Evolutionary conservation across 352 stramenopile genomes (phyloP).

Genomic region (Phytophthora colocasiae): DNA sequence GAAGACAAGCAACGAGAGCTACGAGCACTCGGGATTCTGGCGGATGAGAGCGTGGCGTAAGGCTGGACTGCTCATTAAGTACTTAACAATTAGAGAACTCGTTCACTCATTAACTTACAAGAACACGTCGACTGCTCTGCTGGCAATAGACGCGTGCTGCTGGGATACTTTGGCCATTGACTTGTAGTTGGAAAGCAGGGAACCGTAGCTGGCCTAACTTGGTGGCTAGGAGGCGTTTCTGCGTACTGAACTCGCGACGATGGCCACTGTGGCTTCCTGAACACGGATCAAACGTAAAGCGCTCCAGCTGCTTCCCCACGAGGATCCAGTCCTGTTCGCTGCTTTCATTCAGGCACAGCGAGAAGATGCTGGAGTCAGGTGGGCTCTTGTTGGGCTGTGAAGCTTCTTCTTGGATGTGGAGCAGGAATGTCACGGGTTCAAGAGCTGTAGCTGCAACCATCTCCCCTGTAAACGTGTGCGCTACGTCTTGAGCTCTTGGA

Average conservation of each 20-base stretch:
- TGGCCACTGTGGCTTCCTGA: slow-evolving; percentile 12
- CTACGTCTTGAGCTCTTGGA: slow-evolving; percentile 21
- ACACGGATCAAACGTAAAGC: slow-evolving; percentile 37
- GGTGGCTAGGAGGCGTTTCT: slow-evolving; percentile 57
- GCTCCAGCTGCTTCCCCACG: slow-evolving; percentile 67
- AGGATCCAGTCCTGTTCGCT: slow-evolving; percentile 76
- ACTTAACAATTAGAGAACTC: slow-evolving; percentile 32
- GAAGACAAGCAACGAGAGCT: slow-evolving; percentile 72
- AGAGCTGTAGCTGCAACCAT: slow-evolving; percentile 26
- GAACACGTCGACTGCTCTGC: slow-evolving; percentile 45
- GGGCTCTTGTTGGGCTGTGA: slow-evolving; percentile 11
- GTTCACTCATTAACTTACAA: slow-evolving; percentile 32
- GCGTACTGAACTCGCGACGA: slow-evolving; percentile 42
- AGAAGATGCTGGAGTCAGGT: slow-evolving; percentile 13
- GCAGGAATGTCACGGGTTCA: slow-evolving; percentile 59
- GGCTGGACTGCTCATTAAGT: slow-evolving; percentile 1
- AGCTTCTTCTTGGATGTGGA: slow-evolving; percentile 45
- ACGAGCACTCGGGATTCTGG: slow-evolving; percentile 58
- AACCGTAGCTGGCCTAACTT: slow-evolving; percentile 57
- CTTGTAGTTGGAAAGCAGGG: slow-evolving; percentile 56
- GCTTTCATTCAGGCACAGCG: slow-evolving; percentile 58
- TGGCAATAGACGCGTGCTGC: slow-evolving; percentile 47
- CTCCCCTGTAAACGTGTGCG: slow-evolving; percentile 5
- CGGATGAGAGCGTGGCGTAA: slow-evolving; percentile 33
- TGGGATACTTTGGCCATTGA: slow-evolving; percentile 24